Conservation (phyloP, 345 rosid species). For the Eucalyptus marginata region DNA sequence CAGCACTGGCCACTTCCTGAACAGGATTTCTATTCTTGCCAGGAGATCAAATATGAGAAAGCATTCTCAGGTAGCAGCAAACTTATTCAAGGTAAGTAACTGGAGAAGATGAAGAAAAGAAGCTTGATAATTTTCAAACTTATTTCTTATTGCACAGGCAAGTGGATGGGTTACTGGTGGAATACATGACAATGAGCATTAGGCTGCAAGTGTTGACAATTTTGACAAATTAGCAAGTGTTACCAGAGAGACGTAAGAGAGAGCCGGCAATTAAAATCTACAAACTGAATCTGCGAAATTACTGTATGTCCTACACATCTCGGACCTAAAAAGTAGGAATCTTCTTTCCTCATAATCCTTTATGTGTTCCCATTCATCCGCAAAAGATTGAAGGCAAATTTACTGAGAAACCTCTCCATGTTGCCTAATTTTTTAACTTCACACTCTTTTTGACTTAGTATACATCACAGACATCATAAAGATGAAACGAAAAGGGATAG, state of each 20-base stretch:
- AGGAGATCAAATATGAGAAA: background rate
- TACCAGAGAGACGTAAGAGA: background rate
- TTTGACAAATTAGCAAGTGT: background rate
- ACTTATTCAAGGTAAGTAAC: background rate
- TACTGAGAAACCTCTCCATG: background rate
- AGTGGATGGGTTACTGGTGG: background rate
- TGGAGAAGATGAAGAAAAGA: background rate
- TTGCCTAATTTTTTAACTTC: background rate
- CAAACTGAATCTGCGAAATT: background rate
- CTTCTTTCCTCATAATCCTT: background rate
- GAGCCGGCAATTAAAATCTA: background rate
- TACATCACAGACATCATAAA: background rate
- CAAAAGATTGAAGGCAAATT: background rate
- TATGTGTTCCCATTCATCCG: background rate
- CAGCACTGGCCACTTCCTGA: background rate
- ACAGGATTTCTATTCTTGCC: background rate
- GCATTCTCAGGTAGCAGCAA: background rate
- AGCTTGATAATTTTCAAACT: background rate
- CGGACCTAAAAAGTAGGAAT: background rate
- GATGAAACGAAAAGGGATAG: background rate
- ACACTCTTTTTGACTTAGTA: background rate
- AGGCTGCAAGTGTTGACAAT: background rate
- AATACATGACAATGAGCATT: background rate
- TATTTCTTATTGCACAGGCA: background rate
- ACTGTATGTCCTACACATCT: background rate